Evolutionary conservation across 257 asterid species (phyloP).

Genomic region (Gentiana straminea): DNA sequence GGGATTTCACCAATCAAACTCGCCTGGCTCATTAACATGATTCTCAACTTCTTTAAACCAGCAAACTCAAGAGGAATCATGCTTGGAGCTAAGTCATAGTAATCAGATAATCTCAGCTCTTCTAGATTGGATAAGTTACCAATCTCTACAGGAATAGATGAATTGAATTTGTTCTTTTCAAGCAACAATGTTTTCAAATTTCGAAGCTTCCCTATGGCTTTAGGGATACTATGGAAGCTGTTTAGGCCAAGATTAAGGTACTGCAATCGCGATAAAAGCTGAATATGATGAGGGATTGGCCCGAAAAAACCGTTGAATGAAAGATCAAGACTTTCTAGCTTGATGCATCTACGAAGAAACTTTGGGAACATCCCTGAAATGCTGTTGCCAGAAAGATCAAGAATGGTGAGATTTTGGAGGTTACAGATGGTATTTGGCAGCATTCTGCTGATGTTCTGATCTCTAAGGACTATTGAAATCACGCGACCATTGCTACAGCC

Average conservation of each 20-base stretch:
- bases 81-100: constrained; percentile 32
- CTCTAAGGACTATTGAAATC: constrained; percentile 19
- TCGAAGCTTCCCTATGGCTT: constrained; percentile 39
- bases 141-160: constrained; percentile 44
- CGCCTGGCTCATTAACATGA: constrained; percentile 29
- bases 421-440: constrained; percentile 40
- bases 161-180: constrained; percentile 30
- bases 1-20: constrained; percentile 38
- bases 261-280: constrained; percentile 26
- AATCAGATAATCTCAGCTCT: constrained; percentile 30
- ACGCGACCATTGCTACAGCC: constrained; percentile 23
- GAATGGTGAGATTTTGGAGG: constrained; percentile 28
- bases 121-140: constrained; percentile 51
- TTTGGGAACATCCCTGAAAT: constrained; percentile 41
- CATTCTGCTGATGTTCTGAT: constrained; percentile 19
- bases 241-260: constrained; percentile 43
- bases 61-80: constrained; percentile 46
- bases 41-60: constrained; percentile 30
- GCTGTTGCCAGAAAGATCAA: constrained; percentile 27
- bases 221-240: constrained; percentile 67
- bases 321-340: constrained; percentile 38
- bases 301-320: constrained; percentile 47
- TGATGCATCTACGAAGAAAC: constrained; percentile 34
- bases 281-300: constrained; percentile 37
- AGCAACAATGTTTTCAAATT: constrained; percentile 25